Evolutionary conservation across 345 rosid species (phyloP), one percentile per base, ranked within the genome.

Genomic region (Hevea brasiliensis): DNA sequence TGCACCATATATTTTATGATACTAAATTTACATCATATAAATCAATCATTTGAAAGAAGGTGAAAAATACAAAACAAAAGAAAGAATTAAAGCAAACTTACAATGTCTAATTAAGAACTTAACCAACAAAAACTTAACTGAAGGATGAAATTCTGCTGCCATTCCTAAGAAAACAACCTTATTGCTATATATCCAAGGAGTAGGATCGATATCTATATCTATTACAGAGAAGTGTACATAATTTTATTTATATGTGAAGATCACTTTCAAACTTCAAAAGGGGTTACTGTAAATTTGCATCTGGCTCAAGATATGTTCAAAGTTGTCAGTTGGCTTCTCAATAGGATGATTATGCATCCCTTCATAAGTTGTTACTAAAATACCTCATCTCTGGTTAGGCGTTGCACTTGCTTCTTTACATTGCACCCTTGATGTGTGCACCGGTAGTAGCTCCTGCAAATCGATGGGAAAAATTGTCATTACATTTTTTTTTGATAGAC

Each of bases 351-450:
- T 80, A 80, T 94, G 98, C 59, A 78, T 80, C 20, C 97, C 98
- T 83, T 94, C 94, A 61, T 94, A 94, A 29, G 98, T 94, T 0
- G 98, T 94, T 37, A 83, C 84, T 1, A 94, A 97, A 40, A 92
- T 59, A 21, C 70, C 88, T 90, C 96, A 26, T 94, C 98, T 61
- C 74, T 83, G 13, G 84, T 86, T 68, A 85, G 68, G 61, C 97
- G 85, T 80, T 94, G 98, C 18, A 94, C 97, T 85, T 94, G 97
- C 87, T 92, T 92, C 90, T 90, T 90, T 67, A 92, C 97, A 57
- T 82, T 80, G 86, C 97, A 92, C 15, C 94, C 94, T 73, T 84
- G 82, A 45, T 88, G 61, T 20, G 94, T 89, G 77, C 97, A 94
- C 72, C 95, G 75, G 45, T 94, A 92, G 68, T 92, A 94, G 89